Base-by-base conservation (phyloP, 106 monocot species). In the Dendrobium officinale region DNA sequence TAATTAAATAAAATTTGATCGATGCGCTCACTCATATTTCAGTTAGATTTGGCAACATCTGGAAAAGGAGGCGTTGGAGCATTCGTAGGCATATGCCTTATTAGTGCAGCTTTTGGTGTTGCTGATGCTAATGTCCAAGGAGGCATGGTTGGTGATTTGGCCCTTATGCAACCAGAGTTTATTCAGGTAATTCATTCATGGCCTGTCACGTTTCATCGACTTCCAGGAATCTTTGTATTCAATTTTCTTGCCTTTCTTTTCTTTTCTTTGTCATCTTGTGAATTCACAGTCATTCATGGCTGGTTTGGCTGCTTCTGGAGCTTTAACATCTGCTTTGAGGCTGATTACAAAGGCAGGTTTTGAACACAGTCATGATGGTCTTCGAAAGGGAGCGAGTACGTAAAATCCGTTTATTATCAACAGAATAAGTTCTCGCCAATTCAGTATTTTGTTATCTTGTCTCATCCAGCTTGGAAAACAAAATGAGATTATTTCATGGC, bases 381-480 rank as follows among this genome's bases (percentile, higher is more conserved):
- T 91, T 79, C 91, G 91, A 26, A 88, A 88, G 72, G 91, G 91
- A 81, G 88, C 91, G 44, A 80, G 91, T 91, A 86, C 4, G 88
- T 75, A 13, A 55, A 79, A 40, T 72, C 20, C 20, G 51, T n/a
- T 72, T 26, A 18, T 56, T 5, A 41, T 80, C 47, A 70, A 29
- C 49, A 47, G 54, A 31, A 45, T 51, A 18, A 49, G 6, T 72
- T 27, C 5, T 49, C 48, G 2, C 40, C 33, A 68, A 68, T 72
- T 66, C 1, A 66, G 1, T 24, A 0, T 24, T 2, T 26, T 66
- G 9, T 26, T 22, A 24, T 66, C 26, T 66, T 26, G 5, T 26
- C 22, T 66, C n/a, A 26, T 6, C 24, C 17, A 70, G 37, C 0
- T 37, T 37, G 33, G 16, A 70, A 70, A 61, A 33, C 4, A 70